phyloP scores from a whole-genome alignment of 805 yeast species.

The Kockiozyma suomiensis region DNA sequence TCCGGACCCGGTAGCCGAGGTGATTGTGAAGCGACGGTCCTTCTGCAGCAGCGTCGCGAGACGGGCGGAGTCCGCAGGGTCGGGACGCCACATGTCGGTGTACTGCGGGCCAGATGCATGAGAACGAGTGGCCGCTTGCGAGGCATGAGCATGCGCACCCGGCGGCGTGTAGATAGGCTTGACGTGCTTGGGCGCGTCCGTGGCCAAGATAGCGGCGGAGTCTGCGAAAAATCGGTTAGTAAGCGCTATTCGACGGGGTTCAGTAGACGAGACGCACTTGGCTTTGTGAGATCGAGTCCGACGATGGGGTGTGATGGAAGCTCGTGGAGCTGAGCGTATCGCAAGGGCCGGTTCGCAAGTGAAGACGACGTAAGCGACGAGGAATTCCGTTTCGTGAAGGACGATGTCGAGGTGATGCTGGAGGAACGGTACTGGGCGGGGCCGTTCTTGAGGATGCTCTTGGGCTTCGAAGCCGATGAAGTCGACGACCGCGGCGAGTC shows the following conservation, averaged over 20 bases:
- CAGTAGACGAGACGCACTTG: slow-evolving; percentile 11
- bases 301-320: slow-evolving; percentile 27
- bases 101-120: slow-evolving; percentile 39
- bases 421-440: slow-evolving; percentile 7
- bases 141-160: slow-evolving; percentile 36
- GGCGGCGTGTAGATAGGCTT: slow-evolving; percentile 23
- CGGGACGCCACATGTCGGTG: slow-evolving; percentile 42
- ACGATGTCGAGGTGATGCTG: neutral
- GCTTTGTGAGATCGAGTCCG: slow-evolving; percentile 18
- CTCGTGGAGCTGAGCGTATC: slow-evolving; percentile 23
- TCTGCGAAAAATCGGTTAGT: slow-evolving; percentile 5
- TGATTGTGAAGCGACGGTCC: slow-evolving; percentile 49
- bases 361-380: slow-evolving; percentile 11
- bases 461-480: slow-evolving; percentile 3
- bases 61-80: slow-evolving; percentile 59
- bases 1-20: slow-evolving; percentile 25
- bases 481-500: neutral
- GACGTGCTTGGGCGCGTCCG: slow-evolving; percentile 5
- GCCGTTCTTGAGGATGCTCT: slow-evolving; percentile 13
- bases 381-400: too few species aligned
- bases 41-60: slow-evolving; percentile 54
- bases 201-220: slow-evolving; percentile 24
- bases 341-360: slow-evolving; percentile 5
- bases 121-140: slow-evolving; percentile 45
- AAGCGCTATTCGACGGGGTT: neutral